phyloP scores from a whole-genome alignment of 2,329 filamentous ascomycete species.

The Sordariomycetes sp. region DNA sequence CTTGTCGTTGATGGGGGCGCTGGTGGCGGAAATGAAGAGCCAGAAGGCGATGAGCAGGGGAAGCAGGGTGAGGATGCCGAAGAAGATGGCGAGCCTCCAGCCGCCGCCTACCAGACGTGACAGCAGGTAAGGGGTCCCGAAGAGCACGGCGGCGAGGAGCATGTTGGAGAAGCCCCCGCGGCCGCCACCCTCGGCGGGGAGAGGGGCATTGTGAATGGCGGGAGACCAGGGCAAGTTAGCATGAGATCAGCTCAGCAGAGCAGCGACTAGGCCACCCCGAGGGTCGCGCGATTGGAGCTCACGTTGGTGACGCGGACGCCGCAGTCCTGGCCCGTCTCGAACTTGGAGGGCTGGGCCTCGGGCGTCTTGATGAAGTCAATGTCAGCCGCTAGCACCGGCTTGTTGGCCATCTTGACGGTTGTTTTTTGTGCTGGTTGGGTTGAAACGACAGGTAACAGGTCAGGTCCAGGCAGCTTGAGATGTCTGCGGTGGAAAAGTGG shows the following conservation, averaged over 20 bases:
- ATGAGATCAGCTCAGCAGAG: background rate
- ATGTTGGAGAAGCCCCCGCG: conserved; percentile 82
- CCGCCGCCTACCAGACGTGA: conserved; percentile 79
- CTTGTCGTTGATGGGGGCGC: conserved; percentile 88
- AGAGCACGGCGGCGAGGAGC: conserved; percentile 61
- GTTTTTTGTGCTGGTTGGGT: no score
- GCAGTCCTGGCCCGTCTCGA: conserved; percentile 53
- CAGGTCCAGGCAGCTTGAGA: no score
- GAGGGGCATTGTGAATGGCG: conserved; percentile 89
- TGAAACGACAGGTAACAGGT: no score
- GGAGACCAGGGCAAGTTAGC: conserved; percentile 12
- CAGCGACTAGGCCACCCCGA: conserved; percentile 1
- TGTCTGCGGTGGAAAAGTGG: no score
- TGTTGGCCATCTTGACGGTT: background rate
- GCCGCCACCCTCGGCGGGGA: conserved; percentile 81
- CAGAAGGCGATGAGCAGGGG: conserved; percentile 80
- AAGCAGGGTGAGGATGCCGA: conserved; percentile 66
- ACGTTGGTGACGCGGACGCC: conserved; percentile 32
- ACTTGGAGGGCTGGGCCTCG: conserved; percentile 40
- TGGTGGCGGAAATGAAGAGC: conserved; percentile 69
- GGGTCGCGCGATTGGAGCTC: conserved; percentile 13
- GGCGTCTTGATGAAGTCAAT: conserved; percentile 34
- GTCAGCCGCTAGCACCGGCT: conserved; percentile 18
- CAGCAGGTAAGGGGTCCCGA: conserved; percentile 67
- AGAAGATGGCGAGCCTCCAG: conserved; percentile 83